These are phyloP conservation scores for Kurtzmaniella cleridarum DNA, from an alignment of 805 yeast species.

Conservation along the genomic window DNA sequence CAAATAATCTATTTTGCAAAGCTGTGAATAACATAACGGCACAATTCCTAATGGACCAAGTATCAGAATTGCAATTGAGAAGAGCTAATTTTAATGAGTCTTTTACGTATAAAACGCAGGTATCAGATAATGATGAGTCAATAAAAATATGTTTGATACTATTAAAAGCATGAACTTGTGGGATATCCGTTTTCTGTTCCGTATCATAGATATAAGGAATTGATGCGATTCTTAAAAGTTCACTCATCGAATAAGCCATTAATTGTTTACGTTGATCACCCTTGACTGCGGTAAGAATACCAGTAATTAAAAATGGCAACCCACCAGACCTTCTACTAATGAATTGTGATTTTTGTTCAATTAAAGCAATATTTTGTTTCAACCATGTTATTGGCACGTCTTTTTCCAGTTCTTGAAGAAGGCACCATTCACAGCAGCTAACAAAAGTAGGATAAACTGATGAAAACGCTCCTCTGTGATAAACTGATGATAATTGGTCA, in stretches of 20 bases:
- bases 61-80: constrained; percentile 52
- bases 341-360: constrained; percentile 55
- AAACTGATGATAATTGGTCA: constrained; percentile 63
- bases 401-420: constrained; percentile 11
- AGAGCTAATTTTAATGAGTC: constrained; percentile 58
- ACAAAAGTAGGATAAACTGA: constrained; percentile 80
- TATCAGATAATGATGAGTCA: constrained; percentile 60
- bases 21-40: constrained; percentile 91
- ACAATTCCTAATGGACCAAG: constrained; percentile 89
- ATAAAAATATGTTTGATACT: constrained; percentile 70
- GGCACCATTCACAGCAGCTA: constrained; percentile 58
- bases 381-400: constrained; percentile 56
- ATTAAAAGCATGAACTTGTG: constrained; percentile 93
- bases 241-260: constrained; percentile 45
- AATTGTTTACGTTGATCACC: constrained; percentile 20
- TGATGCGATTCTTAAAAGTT: constrained; percentile 51
- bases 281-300: constrained; percentile 50
- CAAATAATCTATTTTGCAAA: constrained; percentile 74
- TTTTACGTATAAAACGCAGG: constrained; percentile 48
- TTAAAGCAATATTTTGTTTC: constrained; percentile 42
- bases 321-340: constrained; percentile 93
- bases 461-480: constrained; percentile 90
- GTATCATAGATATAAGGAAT: constrained; percentile 41
- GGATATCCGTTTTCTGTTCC: constrained; percentile 59
- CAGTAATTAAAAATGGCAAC: constrained; percentile 73